Evolutionary conservation across 495 filamentous ascomycete genomes (phyloP), one percentile per base, ranked within the genome.

Genomic region (Neurospora sp.): DNA sequence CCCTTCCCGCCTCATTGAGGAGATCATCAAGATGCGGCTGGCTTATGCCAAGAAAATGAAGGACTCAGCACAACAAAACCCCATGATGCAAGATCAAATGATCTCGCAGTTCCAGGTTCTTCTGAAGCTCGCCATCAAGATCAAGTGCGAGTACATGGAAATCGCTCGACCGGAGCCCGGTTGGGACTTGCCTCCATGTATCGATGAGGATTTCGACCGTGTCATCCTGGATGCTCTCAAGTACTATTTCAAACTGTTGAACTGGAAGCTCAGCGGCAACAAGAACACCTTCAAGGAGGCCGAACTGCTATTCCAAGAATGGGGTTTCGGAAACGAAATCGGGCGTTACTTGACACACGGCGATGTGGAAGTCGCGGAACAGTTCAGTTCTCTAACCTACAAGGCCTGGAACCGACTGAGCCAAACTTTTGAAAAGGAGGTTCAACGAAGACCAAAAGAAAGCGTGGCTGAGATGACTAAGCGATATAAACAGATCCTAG

Each of bases 211-310:
- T 70, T 98, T 98, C 77, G 96, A 99, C 78, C 86, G 89, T n/a
- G 93, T 96, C n/a, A 93, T 98, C 8, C 81, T 99, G 70, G 94
- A 98, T 79, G 95, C 95, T 1, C 86, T 99, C 75, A 96, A 94
- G 79, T 98, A 97, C 80, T 99, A 98, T 80, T 98, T 99, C 85
- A 92, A 93, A 76, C 92, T 99, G 84, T 85, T 99, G 70, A 97
- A 97, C 77, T 97, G 94, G 92, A 98, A 98, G 79, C 85, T 99
- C 66, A 94, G 93, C 78, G 93, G 94, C 62, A 98, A 98, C 83
- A 98, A 97, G 80, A 99, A 98, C 82, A 97, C 96, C 0, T 98
- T 98, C 87, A 98, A 98, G 79, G 96, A 98, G 78, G 96, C 96
- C 15, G 96, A 99, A 82, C 93, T 99, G 74, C 83, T 99, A 39